These are phyloP conservation scores for Saraca asoca DNA, from an alignment of 331 rosid species.

Conservation along the genomic window DNA sequence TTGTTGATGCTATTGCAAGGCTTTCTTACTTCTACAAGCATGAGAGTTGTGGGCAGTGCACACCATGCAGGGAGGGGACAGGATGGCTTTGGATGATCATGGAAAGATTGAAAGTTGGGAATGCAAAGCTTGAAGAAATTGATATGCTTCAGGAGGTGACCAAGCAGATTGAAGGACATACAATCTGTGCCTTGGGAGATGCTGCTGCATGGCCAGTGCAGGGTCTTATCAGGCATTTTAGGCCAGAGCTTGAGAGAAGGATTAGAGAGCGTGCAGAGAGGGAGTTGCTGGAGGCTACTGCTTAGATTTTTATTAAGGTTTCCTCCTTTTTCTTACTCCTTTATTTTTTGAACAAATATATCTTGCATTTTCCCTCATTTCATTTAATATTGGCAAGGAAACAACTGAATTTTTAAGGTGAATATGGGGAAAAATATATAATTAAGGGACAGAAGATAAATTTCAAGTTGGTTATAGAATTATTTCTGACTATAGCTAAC, in stretches of 20 bases:
- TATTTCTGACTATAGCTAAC: not conserved
- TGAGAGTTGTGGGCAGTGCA: constrained; percentile 99
- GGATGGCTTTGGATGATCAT: constrained; percentile 99
- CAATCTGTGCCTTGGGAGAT: constrained; percentile 96
- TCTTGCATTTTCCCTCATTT: constrained; percentile 20
- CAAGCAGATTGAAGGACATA: constrained; percentile 99
- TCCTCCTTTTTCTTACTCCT: constrained; percentile 28
- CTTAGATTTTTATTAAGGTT: constrained; percentile 58
- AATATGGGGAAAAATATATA: too few relatives aligned
- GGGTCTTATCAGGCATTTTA: constrained; percentile 95
- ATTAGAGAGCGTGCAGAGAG: constrained; percentile 83
- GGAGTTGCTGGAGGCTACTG: constrained; percentile 91
- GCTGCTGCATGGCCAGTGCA: constrained; percentile 99
- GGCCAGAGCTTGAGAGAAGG: constrained; percentile 99
- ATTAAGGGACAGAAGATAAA: too few relatives aligned
- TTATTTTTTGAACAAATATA: not conserved
- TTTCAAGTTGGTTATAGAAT: not conserved
- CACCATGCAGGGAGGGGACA: constrained; percentile 99
- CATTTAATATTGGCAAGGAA: not conserved
- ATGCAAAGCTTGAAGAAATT: constrained; percentile 96
- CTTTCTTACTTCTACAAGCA: constrained; percentile 99
- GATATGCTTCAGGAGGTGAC: constrained; percentile 99
- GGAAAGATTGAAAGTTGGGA: constrained; percentile 97
- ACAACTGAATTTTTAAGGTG: constrained; percentile 4
- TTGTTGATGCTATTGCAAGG: constrained; percentile 98